Percentiles rank a stretch among this genome's conserved stretches.
phyloP scores from a whole-genome alignment of 1,284 basidiomycete genomes.

The Tilletia indica region DNA sequence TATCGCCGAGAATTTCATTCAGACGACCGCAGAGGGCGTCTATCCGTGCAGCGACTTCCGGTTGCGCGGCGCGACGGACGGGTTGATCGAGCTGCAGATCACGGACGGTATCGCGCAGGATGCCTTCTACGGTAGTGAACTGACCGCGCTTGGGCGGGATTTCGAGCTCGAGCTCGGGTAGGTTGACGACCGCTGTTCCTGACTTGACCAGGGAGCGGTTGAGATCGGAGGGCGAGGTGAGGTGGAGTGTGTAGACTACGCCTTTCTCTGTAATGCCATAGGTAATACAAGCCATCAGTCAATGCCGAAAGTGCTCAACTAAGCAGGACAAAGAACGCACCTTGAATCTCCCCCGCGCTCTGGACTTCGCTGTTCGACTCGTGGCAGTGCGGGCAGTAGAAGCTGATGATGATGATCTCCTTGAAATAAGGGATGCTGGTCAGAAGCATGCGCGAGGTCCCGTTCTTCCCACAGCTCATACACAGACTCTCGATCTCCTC shows the following conservation, averaged over 20 bases:
- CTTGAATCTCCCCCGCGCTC: constrained; percentile 80
- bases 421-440: constrained; percentile 95
- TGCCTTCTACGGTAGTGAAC: constrained; percentile 91
- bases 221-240: constrained; percentile 72
- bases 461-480: constrained; percentile 90
- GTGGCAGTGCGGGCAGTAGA: constrained; percentile 91
- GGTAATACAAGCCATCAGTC: too few species aligned
- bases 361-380: constrained; percentile 90
- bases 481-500: constrained; percentile 78
- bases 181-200: constrained; percentile 72
- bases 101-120: constrained; percentile 77
- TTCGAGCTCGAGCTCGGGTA: constrained; percentile 87
- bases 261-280: constrained; percentile 53
- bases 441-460: constrained; percentile 83
- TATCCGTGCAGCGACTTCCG: constrained; percentile 74
- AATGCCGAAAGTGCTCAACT: neutral
- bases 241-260: constrained; percentile 73
- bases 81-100: constrained; percentile 86
- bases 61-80: constrained; percentile 77
- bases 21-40: constrained; percentile 72
- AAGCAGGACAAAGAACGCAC: constrained; percentile 59
- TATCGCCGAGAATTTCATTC: constrained; percentile 69
- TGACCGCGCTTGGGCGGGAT: constrained; percentile 82
- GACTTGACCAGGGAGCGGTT: constrained; percentile 94
- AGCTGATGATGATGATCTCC: constrained; percentile 94